Evolutionary conservation across 139 green algal genomes (phyloP), one percentile per base, ranked within the genome.

Genomic region (Gonium pectorale): DNA sequence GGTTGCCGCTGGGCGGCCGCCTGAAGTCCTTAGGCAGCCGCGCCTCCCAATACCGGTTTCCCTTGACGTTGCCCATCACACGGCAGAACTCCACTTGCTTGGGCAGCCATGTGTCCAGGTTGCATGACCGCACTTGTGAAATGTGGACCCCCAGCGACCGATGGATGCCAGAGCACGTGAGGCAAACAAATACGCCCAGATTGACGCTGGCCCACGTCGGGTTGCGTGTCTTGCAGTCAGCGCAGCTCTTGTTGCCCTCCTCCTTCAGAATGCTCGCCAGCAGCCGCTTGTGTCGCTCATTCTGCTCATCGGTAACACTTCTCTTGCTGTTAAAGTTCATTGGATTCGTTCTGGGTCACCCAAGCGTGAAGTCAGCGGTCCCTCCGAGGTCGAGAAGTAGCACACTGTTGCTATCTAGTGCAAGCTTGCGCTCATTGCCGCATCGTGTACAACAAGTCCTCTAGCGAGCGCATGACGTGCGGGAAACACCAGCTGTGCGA

Each of bases 81-180:
- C 89, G 75, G 41, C 96, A 90, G 86, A 97, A 97, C 19, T 94
- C 94, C n/a, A 98, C 94, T 81, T 98, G 96, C 68, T 95, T 92
- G 26, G 96, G 96, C 35, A 98, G 91, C 96, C 96, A 98, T 26
- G 96, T 98, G 90, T 98, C 96, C 81, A 98, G 79, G 71, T 94
- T 97, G 86, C 92, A 96, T 27, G 93, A 96, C 35, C 95, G 90
- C 26, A 98, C 95, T 83, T 98, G 95, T 60, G 90, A 96, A 69
- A 96, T 93, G 91, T 98, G 96, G 44, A 97, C 94, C 22, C 96
- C 96, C 38, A 98, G 86, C 31, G 92, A 96, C 56, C 96, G 91
- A 79, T 98, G 96, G 38, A 98, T 91, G 33, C 96, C 94, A 21
- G 92, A 96, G 92, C 96, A 98, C 44, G 95, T 97, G 11, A 98